These are phyloP conservation scores for Silene uniflora DNA, from an alignment of 148 eudicot genomes.

Conservation along the genomic window DNA sequence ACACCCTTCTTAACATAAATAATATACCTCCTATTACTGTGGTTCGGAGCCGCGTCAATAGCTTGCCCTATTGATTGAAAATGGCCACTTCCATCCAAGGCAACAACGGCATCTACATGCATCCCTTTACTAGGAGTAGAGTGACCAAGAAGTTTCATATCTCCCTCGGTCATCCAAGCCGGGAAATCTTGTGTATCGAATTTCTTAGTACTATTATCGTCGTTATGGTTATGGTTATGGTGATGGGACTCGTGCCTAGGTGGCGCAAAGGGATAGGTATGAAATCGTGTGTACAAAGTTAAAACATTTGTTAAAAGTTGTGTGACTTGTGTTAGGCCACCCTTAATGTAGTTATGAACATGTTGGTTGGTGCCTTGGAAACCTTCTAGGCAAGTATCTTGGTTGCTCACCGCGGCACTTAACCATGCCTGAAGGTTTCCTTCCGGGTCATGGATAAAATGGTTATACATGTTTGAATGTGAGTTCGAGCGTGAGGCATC, in stretches of 20 bases:
- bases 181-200: constrained; percentile 37
- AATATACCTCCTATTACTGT: constrained; percentile 55
- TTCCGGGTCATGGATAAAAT: constrained; percentile 21
- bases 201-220: not conserved
- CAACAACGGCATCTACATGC: constrained; percentile 64
- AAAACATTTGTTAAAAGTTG: constrained; percentile 79
- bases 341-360: constrained; percentile 51
- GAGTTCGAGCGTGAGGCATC: not conserved
- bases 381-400: constrained; percentile 94
- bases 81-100: constrained; percentile 60
- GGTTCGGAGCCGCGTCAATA: constrained; percentile 49
- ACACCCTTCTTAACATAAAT: constrained; percentile 77
- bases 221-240: constrained; percentile 6
- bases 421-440: constrained; percentile 81
- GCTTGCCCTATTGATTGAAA: constrained; percentile 59
- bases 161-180: constrained; percentile 68
- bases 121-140: constrained; percentile 35
- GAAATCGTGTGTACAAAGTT: constrained; percentile 57
- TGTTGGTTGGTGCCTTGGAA: constrained; percentile 66
- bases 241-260: constrained; percentile 32
- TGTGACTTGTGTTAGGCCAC: constrained; percentile 71
- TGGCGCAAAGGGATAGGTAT: constrained; percentile 52
- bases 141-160: constrained; percentile 43
- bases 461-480: not conserved
- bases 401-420: constrained; percentile 87